These are phyloP conservation scores for Odontarrhena argentea DNA, from an alignment of 345 rosid species.

Conservation along the genomic window DNA sequence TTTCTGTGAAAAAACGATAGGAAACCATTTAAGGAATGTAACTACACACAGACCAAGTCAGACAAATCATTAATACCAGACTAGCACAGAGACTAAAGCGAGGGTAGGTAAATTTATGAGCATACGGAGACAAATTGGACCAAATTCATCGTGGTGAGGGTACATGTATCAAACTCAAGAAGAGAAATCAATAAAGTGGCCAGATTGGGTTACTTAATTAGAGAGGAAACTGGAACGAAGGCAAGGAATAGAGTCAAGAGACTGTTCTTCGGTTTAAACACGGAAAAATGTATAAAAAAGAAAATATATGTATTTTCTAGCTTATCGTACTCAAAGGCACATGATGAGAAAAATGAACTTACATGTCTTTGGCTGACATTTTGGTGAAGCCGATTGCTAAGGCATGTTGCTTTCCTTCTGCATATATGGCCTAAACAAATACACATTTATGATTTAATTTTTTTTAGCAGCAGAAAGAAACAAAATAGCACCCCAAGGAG, in stretches of 20 bases:
- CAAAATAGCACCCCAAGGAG: constrained; percentile 1
- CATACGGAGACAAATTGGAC: background rate
- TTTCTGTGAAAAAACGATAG: constrained; percentile 52
- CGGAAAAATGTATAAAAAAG: background rate
- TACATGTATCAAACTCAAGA: background rate
- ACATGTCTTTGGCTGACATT: constrained; percentile 99
- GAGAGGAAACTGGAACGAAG: background rate
- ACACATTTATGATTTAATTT: constrained; percentile 12
- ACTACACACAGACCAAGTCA: background rate
- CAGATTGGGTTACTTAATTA: background rate
- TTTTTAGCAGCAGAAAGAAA: constrained; percentile 3
- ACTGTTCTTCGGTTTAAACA: background rate
- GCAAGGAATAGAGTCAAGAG: background rate
- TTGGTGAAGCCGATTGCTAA: constrained; percentile 98
- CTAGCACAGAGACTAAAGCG: constrained; percentile 4
- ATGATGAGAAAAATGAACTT: constrained; percentile 42
- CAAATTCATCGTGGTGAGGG: background rate
- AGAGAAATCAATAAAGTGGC: background rate
- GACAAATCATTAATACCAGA: constrained; percentile 1
- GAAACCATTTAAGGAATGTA: background rate
- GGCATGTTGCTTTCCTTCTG: constrained; percentile 98
- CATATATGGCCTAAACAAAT: constrained; percentile 82
- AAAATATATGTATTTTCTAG: background rate
- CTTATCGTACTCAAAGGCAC: background rate
- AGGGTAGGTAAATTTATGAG: background rate